A percentile compares a stretch with the other conserved stretches of the same genome.
Evolutionary conservation across 495 filamentous ascomycete species (phyloP).

Genomic region (Penicillium daleae): DNA sequence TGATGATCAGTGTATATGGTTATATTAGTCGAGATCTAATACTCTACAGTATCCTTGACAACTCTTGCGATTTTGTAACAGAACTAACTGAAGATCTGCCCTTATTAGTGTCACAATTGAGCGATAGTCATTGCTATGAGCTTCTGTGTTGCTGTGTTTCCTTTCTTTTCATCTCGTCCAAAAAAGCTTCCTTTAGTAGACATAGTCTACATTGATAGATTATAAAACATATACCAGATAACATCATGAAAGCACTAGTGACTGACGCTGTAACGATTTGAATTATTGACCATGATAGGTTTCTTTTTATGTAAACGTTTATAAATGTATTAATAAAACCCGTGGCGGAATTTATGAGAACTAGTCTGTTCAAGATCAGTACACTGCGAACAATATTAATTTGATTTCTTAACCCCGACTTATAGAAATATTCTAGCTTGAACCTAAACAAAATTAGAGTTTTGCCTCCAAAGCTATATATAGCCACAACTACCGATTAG

Average conservation of each 20-base stretch:
- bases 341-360: conserved; percentile 7
- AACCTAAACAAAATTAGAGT: neutral
- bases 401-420: too few species aligned
- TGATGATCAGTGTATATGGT: too few species aligned
- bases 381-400: neutral
- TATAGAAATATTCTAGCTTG: neutral
- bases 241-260: neutral
- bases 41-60: too few species aligned
- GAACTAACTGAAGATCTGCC: too few species aligned
- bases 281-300: neutral
- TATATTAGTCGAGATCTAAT: too few species aligned
- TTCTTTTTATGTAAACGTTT: neutral
- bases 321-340: conserved; percentile 1
- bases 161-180: neutral
- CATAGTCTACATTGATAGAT: neutral
- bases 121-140: neutral
- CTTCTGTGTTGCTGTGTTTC: neutral
- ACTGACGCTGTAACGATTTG: conserved; percentile 5
- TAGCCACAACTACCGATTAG: neutral
- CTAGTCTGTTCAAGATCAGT: neutral
- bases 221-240: neutral
- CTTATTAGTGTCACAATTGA: neutral
- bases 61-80: too few species aligned
- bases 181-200: neutral
- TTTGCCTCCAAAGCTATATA: neutral